Conservation (phyloP, 768 basidiomycete genomes). For the Mycena rebaudengoi region DNA sequence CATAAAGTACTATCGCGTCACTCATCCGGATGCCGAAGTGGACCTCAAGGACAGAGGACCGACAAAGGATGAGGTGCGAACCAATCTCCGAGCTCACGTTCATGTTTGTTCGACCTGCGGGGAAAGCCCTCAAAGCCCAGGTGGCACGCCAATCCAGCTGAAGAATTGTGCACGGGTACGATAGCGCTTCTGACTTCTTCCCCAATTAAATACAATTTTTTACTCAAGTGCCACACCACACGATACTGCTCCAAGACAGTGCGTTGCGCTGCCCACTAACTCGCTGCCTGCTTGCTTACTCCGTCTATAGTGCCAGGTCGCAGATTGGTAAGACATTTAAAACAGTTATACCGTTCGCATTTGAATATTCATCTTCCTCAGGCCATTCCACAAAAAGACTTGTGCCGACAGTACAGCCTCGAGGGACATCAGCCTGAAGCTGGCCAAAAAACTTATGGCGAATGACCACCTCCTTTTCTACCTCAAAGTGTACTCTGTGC, state of each 20-base stretch:
- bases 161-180: conserved; percentile 16
- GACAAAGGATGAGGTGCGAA: background rate
- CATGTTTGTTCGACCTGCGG: conserved; percentile 17
- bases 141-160: background rate
- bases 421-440: conserved; percentile 10
- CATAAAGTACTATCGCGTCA: conserved; percentile 11
- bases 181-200: background rate
- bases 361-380: background rate
- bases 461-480: conserved; percentile 17
- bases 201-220: background rate
- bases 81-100: background rate
- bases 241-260: conserved; percentile 17
- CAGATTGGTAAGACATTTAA: conserved; percentile 3
- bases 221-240: conserved; percentile 5
- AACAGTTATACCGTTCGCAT: background rate
- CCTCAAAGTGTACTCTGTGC: conserved; percentile 10
- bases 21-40: background rate
- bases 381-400: conserved; percentile 2
- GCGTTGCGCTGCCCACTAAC: background rate
- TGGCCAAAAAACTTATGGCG: conserved; percentile 15
- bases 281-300: background rate
- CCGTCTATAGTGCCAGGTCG: conserved; percentile 4
- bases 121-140: background rate
- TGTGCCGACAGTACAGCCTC: conserved; percentile 3
- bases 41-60: background rate